A percentile compares a stretch with the other conserved stretches of the same genome.
Evolutionary conservation across 1,284 basidiomycete species (phyloP).

Genomic region (Austroboletus niveus): DNA sequence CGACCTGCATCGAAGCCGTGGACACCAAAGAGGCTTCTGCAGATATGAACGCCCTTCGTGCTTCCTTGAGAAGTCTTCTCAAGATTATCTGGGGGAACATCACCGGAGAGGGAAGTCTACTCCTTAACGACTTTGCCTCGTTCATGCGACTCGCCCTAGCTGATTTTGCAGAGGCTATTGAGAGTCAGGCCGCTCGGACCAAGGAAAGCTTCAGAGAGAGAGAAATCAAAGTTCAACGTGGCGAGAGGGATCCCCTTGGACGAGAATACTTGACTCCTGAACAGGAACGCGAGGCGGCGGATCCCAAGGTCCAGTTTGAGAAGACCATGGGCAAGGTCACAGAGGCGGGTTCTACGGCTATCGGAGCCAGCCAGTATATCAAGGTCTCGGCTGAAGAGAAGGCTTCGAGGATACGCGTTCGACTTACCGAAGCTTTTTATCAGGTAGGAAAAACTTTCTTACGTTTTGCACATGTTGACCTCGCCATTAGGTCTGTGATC

Average conservation of each 20-base stretch:
- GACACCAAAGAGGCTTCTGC: slow-evolving; percentile 44
- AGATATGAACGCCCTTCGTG: slow-evolving; percentile 49
- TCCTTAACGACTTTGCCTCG: slow-evolving; percentile 61
- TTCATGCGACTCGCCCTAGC: slow-evolving; percentile 60
- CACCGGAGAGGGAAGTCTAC: slow-evolving; percentile 48
- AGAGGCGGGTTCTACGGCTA: slow-evolving; percentile 50
- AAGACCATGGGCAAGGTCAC: slow-evolving; percentile 64
- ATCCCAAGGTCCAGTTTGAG: slow-evolving; percentile 52
- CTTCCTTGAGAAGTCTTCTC: slow-evolving; percentile 48
- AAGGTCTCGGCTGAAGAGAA: slow-evolving; percentile 42
- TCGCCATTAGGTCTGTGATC: slow-evolving; percentile 53
- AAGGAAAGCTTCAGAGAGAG: slow-evolving; percentile 51
- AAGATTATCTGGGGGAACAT: slow-evolving; percentile 51
- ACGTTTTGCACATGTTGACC: neutral
- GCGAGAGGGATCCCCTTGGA: slow-evolving; percentile 55
- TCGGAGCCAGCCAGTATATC: slow-evolving; percentile 50
- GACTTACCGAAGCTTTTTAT: slow-evolving; percentile 50
- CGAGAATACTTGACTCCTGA: slow-evolving; percentile 47
- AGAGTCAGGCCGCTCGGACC: slow-evolving; percentile 45
- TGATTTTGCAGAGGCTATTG: slow-evolving; percentile 57
- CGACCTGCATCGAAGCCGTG: slow-evolving; percentile 35
- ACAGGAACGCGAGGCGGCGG: slow-evolving; percentile 36
- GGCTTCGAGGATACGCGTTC: slow-evolving; percentile 38
- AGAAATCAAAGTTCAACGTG: slow-evolving; percentile 56
- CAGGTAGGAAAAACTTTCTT: slow-evolving; percentile 37